These are phyloP conservation scores for Globisporangium alternatum DNA, from an alignment of 352 stramenopile genomes.

Conservation along the genomic window DNA sequence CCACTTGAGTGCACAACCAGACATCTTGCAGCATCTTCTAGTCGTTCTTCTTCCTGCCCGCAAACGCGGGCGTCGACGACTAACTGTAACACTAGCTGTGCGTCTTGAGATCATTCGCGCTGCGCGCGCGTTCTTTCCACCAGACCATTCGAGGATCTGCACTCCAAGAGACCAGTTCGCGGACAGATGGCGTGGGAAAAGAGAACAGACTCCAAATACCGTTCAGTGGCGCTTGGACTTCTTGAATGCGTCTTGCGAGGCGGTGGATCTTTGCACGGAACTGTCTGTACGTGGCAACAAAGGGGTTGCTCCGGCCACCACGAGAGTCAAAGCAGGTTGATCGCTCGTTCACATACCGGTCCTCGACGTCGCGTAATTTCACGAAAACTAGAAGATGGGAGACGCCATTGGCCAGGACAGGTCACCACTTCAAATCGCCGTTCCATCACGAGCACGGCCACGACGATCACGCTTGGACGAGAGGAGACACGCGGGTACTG, in stretches of 20 bases:
- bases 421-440: neutral
- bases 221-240: neutral
- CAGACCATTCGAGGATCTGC: neutral
- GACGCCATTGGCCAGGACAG: neutral
- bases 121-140: neutral
- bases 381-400: neutral
- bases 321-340: neutral
- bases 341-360: neutral
- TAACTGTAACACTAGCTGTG: neutral
- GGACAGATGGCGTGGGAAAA: neutral
- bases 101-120: neutral
- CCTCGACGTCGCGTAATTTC: neutral
- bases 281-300: neutral
- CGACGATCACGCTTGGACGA: too few relatives aligned
- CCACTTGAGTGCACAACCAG: conserved; percentile 10
- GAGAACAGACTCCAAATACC: conserved; percentile 1
- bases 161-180: neutral
- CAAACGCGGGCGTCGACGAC: neutral
- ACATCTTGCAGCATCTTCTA: neutral
- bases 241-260: neutral
- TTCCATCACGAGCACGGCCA: too few relatives aligned
- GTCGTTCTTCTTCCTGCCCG: neutral
- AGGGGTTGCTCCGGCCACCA: neutral
- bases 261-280: neutral
- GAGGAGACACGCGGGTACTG: too few relatives aligned